These are phyloP conservation scores for Yarrowia sp. DNA, from an alignment of 805 yeast genomes.

Conservation along the genomic window DNA sequence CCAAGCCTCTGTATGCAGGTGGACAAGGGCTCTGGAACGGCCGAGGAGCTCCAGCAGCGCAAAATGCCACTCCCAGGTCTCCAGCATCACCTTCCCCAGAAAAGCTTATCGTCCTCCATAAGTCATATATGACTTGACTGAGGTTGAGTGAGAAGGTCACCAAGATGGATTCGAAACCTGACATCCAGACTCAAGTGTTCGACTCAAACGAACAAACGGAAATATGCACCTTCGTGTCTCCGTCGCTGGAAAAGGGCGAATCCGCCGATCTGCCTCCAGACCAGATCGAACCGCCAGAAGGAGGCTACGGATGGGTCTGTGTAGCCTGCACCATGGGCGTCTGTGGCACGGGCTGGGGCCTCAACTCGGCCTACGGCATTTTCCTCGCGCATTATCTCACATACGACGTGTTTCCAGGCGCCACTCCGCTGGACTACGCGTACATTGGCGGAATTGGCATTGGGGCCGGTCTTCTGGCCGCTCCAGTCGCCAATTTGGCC, in stretches of 20 bases:
- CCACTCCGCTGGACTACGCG: slow-evolving; percentile 32
- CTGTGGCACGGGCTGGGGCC: slow-evolving; percentile 37
- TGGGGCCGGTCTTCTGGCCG: slow-evolving; percentile 14
- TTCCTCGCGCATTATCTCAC: slow-evolving; percentile 37
- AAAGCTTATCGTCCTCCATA: slow-evolving; percentile 15
- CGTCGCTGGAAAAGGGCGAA: slow-evolving; percentile 15
- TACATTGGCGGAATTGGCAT: slow-evolving; percentile 36
- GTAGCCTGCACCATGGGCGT: slow-evolving; percentile 37
- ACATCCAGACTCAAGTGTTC: not conserved
- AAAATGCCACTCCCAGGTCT: not conserved
- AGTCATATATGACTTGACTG: slow-evolving; percentile 10
- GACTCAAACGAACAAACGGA: slow-evolving; percentile 1
- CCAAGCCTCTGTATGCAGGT: not conserved
- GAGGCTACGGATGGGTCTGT: slow-evolving; percentile 39
- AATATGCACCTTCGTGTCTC: slow-evolving; percentile 22
- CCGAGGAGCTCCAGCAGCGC: not conserved
- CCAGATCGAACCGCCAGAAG: slow-evolving; percentile 32
- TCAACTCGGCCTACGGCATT: slow-evolving; percentile 36
- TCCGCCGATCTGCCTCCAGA: slow-evolving; percentile 2
- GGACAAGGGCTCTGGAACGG: not conserved
- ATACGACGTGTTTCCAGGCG: slow-evolving; percentile 36
- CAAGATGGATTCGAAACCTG: too few relatives aligned
- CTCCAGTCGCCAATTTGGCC: slow-evolving; percentile 30
- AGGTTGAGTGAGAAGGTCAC: too few relatives aligned
- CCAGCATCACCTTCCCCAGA: not conserved